phyloP scores from a whole-genome alignment of 495 filamentous ascomycete genomes.

The Penicillium ochrochloron region DNA sequence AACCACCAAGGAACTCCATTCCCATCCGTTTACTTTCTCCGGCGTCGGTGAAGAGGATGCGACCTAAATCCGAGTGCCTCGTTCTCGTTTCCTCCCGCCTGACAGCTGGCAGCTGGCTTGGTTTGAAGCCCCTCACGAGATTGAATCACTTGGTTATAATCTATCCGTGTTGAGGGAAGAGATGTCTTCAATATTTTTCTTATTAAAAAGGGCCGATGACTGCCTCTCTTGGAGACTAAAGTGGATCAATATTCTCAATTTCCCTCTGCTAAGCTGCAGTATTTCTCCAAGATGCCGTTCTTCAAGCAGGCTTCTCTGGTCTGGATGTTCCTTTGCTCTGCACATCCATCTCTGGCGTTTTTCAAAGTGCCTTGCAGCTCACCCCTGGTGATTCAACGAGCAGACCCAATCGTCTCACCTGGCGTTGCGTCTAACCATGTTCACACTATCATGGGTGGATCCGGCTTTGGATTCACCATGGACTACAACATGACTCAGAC shows the following conservation, averaged over 20 bases:
- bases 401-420: slow-evolving; percentile 71
- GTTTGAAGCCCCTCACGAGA: not conserved
- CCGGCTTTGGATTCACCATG: slow-evolving; percentile 68
- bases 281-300: not conserved
- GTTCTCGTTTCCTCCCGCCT: not conserved
- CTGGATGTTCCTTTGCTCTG: not conserved
- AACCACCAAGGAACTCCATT: not conserved
- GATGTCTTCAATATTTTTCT: not conserved
- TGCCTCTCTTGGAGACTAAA: not conserved
- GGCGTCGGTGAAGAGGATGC: not conserved
- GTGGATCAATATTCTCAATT: not conserved
- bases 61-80: not conserved
- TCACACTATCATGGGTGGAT: slow-evolving; percentile 77
- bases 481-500: slow-evolving; percentile 58
- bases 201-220: not conserved
- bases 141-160: not conserved
- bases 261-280: not conserved
- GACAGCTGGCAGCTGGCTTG: not conserved
- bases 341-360: not conserved
- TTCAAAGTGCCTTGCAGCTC: not conserved
- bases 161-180: not conserved
- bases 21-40: not conserved
- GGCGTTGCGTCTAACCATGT: slow-evolving; percentile 65
- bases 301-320: not conserved
- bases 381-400: not conserved